Percentiles rank a stretch among this genome's conserved stretches.
Evolutionary conservation across 306 rosid genomes (phyloP).

Genomic region (Gastrolobium bilobum): DNA sequence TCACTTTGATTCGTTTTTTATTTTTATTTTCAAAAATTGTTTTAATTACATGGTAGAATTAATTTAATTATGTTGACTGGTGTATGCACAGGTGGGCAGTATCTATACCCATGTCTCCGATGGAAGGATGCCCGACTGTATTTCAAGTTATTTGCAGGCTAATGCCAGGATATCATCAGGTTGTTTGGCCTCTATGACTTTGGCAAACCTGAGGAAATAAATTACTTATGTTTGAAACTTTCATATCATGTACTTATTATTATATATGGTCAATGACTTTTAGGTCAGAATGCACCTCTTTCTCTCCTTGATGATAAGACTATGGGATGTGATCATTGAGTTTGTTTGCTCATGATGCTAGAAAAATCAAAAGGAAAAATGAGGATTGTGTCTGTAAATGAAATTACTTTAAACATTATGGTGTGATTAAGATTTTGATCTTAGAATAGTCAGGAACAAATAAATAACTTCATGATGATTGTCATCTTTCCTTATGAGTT

Average conservation of each 20-base stretch:
- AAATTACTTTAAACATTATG: constrained; percentile 2
- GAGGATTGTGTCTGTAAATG: constrained; percentile 20
- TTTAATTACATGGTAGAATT: constrained; percentile 9
- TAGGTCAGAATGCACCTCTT: constrained; percentile 3
- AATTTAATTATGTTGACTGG: constrained; percentile 34
- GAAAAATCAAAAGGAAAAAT: constrained; percentile 19
- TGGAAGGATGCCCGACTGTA: constrained; percentile 64
- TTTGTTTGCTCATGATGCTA: constrained; percentile 10
- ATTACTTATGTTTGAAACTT: constrained; percentile 11
- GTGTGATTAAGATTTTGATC: constrained; percentile 10
- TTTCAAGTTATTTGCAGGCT: constrained; percentile 72
- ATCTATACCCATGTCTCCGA: constrained; percentile 61
- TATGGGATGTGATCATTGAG: constrained; percentile 12
- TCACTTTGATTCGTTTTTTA: constrained; percentile 1
- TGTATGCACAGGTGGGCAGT: constrained; percentile 63
- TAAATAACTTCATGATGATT: not conserved
- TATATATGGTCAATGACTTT: constrained; percentile 3
- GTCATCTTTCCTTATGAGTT: constrained; percentile 4
- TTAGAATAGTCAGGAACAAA: constrained; percentile 12
- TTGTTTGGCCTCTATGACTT: constrained; percentile 45
- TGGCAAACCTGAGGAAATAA: constrained; percentile 31
- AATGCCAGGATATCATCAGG: constrained; percentile 71
- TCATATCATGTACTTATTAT: constrained; percentile 6
- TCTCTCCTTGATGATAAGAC: constrained; percentile 16
- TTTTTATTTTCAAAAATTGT: not conserved